Evolutionary conservation across 805 yeast species (phyloP), one percentile per base, ranked within the genome.

Genomic region (Torulaspora indica): DNA sequence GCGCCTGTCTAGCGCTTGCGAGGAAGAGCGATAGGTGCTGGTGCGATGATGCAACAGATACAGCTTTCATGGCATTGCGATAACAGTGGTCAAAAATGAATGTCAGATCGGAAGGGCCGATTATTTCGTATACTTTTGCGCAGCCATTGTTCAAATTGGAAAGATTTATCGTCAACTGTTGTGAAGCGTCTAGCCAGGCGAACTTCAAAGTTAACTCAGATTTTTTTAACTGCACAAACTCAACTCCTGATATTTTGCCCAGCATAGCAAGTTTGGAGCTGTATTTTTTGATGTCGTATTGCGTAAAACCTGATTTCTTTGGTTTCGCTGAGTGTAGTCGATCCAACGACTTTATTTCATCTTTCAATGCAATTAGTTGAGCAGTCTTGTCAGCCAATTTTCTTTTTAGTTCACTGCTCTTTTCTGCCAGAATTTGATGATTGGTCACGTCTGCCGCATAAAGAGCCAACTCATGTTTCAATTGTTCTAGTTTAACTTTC

Each of bases 211-310:
- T 35, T 8, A 57, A 35, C 4, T 32, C 36, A 1, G 56, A 41
- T 10, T 43, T 42, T 17, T 45, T 33, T 12, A 50, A 22, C 17
- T 44, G 43, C 8, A 37, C 24, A 24, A 58, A 47, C 5, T 45
- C 35, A 2, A 53, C 38, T 12, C 57, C 58, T 3, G 56, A 47
- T 6, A 60, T 39, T 12, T 13, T 20, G 13, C 55, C 47, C 18
- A 52, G 32, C 28, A 45, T 22, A 12, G 42, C 40, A 10, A 51
- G 46, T 6, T 25, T 42, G 17, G 23, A 33, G n/a, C 44, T 47
- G 7, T 48, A 49, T 33, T 40, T 50, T 8, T 20, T 42, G 10
- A 48, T 12, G 18, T 51, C 53, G 34, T 46, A 48, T 1, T 42
- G 40, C 5, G 51, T 48, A 33, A 38, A 51, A 3, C 31, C 12